Evolutionary conservation across 305 asterid species (phyloP).

Genomic region (Caryopteris hybrid): DNA sequence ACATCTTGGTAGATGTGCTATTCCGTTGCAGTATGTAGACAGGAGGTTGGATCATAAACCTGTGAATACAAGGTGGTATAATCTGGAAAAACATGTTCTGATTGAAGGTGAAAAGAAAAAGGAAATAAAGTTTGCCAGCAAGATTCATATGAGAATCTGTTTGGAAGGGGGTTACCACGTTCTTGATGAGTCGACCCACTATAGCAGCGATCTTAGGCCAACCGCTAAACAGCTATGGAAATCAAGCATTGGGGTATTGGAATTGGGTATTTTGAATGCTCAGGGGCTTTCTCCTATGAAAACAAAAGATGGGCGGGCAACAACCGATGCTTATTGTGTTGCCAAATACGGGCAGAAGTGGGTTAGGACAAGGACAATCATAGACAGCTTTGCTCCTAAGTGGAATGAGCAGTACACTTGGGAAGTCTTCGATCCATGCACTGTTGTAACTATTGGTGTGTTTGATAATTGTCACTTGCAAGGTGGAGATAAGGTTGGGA

Average conservation of each 20-base stretch:
- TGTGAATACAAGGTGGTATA: constrained; percentile 53
- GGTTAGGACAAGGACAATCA: constrained; percentile 69
- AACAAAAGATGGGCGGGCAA: constrained; percentile 52
- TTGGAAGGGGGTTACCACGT: constrained; percentile 80
- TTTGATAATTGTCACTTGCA: constrained; percentile 65
- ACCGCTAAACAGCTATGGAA: constrained; percentile 69
- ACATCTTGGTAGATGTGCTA: constrained; percentile 48
- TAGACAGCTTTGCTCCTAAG: constrained; percentile 62
- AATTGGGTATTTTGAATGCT: constrained; percentile 56
- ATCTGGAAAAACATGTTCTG: constrained; percentile 53
- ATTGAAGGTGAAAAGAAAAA: constrained; percentile 61
- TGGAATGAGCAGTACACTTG: constrained; percentile 84
- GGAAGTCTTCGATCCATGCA: constrained; percentile 78
- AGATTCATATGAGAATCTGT: constrained; percentile 58
- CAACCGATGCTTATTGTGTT: constrained; percentile 74
- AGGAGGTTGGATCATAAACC: constrained; percentile 63
- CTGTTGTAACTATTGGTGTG: constrained; percentile 66
- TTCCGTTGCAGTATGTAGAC: constrained; percentile 53
- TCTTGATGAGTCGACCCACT: constrained; percentile 65
- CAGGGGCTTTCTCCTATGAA: constrained; percentile 64
- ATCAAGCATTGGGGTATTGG: constrained; percentile 68
- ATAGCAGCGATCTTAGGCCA: constrained; percentile 71
- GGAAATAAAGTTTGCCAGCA: constrained; percentile 65
- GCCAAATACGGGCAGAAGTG: constrained; percentile 79
- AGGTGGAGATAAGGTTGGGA: constrained; percentile 57